Base-by-base conservation (phyloP, 257 asterid genomes). In the Primulina tabacum region DNA sequence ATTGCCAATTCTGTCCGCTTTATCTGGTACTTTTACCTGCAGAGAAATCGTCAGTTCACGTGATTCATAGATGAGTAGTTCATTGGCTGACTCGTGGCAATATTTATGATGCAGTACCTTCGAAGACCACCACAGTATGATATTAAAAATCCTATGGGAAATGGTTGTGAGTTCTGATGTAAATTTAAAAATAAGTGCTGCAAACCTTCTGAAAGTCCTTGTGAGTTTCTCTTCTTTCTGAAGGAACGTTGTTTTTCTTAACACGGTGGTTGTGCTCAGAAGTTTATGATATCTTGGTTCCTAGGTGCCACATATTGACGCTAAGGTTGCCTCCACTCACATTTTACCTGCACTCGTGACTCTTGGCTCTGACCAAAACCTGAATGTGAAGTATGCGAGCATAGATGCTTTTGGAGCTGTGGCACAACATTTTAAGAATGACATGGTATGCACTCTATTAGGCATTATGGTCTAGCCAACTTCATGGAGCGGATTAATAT, bases 271-370 rank as follows among this genome's bases (percentile, higher is more conserved):
- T 18, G 43, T 72, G 30, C 60, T 72, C 20, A 66, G 60, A 21
- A 47, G 62, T 53, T 9, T 63, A 34, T 56, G 52, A 61, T 68
- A 71, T 75, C 67, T 67, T 70, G 67, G 50, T 58, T 64, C 56
- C 68, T 74, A 93, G 99, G 96, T 93, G 50, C 96, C 99, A 11
- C 90, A 84, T 75, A 70, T 85, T 75, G 97, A 91, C 74, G 89
- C 86, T 56, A 94, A 94, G 84, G 89, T 85, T 64, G 96, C 95
- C 75, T 82, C 99, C 4, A 77, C 92, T 75, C 92, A 91, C 75
- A 93, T 91, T 71, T 81, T 94, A 79, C 99, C 97, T 76, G 99
- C 97, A 66, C 96, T 94, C 61, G 92, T 94, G 72, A 94, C 99
- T 18, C 97, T 94, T 67, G 99, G 99, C 56, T 87, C 99, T 61